Evolutionary conservation across 164 flowering plant genomes (phyloP), one percentile per base, ranked within the genome.

Genomic region (Magnolia officinalis): DNA sequence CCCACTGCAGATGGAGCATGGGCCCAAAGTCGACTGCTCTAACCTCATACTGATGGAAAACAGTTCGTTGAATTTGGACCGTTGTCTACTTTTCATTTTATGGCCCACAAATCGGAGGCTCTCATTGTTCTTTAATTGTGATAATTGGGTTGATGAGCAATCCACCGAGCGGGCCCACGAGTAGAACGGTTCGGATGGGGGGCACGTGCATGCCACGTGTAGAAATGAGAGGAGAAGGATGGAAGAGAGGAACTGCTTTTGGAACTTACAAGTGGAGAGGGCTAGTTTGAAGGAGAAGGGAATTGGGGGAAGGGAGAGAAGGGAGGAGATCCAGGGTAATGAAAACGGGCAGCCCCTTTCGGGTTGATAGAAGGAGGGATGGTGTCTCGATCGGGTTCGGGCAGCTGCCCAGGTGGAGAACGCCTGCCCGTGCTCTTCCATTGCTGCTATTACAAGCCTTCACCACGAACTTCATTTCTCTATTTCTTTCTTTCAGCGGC

Each of bases 251-350:
- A 63, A 52, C 2, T 10, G 37, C 9, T 29, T 9, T 2, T 24
- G 9, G 23, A 8, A 83, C 90, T 83, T 83, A 94, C 98, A 95
- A 95, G 82, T 95, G 98, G 67, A 95, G 91, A 24, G 98, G 98
- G 74, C 93, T 87, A 68, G 86, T 71, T 72, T 90, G 98, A 72
- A 95, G 90, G 76, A 95, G 92, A 74, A 82, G 88, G 16, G 97
- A 89, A 64, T 95, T 90, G 2, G 96, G 94, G 11, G 85, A 85
- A 68, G 96, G 92, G 65, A 95, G 95, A 74, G 91, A 82, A 23
- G 87, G 76, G 52, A 95, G 93, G 55, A 86, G 93, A 83, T 95
- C 95, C 8, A 89, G 94, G 16, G 97, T 70, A 77, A 93, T 85
- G 87, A 90, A 95, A 71, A 31, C 59, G 70, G 98, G 98, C 51